phyloP scores from a whole-genome alignment of 768 basidiomycete genomes.

The Suillus brevipes region DNA sequence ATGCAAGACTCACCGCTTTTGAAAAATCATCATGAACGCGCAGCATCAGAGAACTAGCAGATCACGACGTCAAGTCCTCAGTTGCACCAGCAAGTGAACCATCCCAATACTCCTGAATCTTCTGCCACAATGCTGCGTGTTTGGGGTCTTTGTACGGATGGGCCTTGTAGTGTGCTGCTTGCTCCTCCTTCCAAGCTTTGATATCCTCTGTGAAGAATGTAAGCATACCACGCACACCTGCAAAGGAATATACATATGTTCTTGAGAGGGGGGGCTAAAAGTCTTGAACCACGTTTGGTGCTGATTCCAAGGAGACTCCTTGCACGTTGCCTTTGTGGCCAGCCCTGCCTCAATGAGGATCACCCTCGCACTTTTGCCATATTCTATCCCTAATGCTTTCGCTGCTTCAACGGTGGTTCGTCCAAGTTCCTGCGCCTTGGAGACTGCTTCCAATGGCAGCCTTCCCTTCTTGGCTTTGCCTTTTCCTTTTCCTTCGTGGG shows the following conservation, averaged over 20 bases:
- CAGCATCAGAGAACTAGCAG: conserved; percentile 1
- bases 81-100: background rate
- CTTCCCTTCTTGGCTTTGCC: background rate
- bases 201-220: background rate
- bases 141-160: background rate
- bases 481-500: background rate
- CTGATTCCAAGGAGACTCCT: no score
- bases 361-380: no score
- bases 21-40: background rate
- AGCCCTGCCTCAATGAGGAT: no score
- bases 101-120: background rate
- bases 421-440: no score
- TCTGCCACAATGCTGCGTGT: background rate
- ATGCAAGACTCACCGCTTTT: background rate
- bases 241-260: background rate
- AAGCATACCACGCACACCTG: background rate
- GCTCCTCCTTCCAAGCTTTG: conserved; percentile 1
- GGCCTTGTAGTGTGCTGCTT: background rate
- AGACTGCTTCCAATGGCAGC: no score
- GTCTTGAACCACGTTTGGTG: background rate
- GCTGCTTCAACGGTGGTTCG: no score
- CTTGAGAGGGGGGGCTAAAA: background rate
- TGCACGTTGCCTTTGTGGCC: no score
- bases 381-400: no score
- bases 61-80: background rate